phyloP scores from a whole-genome alignment of 306 rosid species.

The Glycine tomentella region DNA sequence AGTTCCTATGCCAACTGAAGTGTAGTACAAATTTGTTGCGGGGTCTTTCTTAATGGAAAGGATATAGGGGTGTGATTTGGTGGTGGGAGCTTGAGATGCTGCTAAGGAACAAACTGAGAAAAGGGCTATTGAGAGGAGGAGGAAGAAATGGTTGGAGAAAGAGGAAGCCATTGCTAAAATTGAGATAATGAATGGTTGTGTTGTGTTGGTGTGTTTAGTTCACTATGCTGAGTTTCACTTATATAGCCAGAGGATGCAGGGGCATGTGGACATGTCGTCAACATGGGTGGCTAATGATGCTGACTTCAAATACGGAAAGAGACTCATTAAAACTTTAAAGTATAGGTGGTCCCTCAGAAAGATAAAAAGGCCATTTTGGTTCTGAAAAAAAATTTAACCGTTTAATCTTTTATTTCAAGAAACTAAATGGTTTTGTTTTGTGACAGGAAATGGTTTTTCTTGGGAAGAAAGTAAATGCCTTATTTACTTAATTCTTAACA shows the following conservation, averaged over 20 bases:
- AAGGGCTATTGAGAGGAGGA: conserved; percentile 39
- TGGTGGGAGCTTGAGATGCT: not conserved
- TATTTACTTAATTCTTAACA: not conserved
- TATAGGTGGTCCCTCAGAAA: no score
- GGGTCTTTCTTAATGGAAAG: conserved; percentile 55
- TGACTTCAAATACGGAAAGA: no score
- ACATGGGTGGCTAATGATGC: not conserved
- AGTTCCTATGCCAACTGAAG: conserved; percentile 55
- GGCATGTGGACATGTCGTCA: not conserved
- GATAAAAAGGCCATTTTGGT: no score
- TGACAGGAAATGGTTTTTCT: no score
- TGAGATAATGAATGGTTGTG: not conserved
- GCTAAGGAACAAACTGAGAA: conserved; percentile 16
- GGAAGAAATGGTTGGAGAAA: not conserved
- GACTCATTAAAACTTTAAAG: no score
- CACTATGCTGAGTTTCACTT: not conserved
- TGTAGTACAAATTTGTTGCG: conserved; percentile 50
- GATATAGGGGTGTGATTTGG: conserved; percentile 31
- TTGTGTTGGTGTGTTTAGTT: not conserved
- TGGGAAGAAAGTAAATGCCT: not conserved
- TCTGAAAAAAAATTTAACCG: no score
- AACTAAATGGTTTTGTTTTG: not conserved
- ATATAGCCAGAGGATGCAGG: not conserved
- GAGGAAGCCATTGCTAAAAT: conserved; percentile 35
- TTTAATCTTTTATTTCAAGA: no score